Percentiles rank a stretch among this genome's conserved stretches.
phyloP scores from a whole-genome alignment of 306 rosid genomes.

The Cucurbita ficifolia region DNA sequence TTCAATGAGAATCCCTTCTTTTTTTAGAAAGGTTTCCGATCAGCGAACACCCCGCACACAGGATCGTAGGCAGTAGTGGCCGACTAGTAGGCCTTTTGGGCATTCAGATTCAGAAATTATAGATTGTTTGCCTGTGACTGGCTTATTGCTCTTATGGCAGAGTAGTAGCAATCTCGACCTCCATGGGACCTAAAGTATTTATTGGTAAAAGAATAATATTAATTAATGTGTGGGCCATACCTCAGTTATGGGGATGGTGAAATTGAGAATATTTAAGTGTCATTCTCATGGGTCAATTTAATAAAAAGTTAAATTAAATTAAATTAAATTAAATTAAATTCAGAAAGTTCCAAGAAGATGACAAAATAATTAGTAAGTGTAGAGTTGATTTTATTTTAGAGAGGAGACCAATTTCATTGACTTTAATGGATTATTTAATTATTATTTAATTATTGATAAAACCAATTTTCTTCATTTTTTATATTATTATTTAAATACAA shows the following conservation, averaged over 20 bases:
- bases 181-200: too few species aligned
- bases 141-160: too few species aligned
- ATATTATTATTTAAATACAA: too few species aligned
- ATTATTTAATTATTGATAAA: neutral
- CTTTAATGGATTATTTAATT: neutral
- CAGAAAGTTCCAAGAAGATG: neutral
- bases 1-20: too few species aligned
- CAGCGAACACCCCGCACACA: too few species aligned
- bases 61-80: too few species aligned
- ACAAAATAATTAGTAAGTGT: neutral
- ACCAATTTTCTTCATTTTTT: neutral
- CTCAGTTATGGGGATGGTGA: neutral
- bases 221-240: neutral
- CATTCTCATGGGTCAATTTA: neutral
- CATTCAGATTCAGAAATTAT: too few species aligned
- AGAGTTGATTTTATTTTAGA: neutral
- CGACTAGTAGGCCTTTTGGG: too few species aligned
- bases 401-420: neutral
- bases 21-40: too few species aligned
- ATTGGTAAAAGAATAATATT: too few species aligned
- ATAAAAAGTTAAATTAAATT: neutral
- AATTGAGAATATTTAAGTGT: neutral
- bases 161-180: too few species aligned
- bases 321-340: neutral
- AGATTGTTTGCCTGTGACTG: too few species aligned